A percentile compares a stretch with the other conserved stretches of the same genome.
Evolutionary conservation across 2,329 filamentous ascomycete species (phyloP).

Genomic region (Bipolaris oryzae): DNA sequence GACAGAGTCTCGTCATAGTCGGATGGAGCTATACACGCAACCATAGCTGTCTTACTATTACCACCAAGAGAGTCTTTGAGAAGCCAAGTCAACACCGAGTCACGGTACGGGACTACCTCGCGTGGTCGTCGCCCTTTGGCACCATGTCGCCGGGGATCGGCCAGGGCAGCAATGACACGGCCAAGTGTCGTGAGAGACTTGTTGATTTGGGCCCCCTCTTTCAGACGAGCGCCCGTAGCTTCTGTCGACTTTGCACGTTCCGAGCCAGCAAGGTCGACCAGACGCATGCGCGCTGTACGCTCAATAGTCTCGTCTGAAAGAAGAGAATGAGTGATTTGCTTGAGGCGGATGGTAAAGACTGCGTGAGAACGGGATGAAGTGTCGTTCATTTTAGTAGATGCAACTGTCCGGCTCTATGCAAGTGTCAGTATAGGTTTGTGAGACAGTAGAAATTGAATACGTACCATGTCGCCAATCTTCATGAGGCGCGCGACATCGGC

Average conservation of each 20-base stretch:
- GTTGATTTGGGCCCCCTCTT: conserved; percentile 98
- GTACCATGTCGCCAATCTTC: conserved; percentile 76
- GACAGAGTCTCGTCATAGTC: conserved; percentile 98
- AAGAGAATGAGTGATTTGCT: conserved; percentile 97
- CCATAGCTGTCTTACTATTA: conserved; percentile 99
- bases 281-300: conserved; percentile 86
- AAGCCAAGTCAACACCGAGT: conserved; percentile 83
- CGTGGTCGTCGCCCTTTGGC: conserved; percentile 50
- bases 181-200: conserved; percentile 96
- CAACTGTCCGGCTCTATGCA: conserved; percentile 74
- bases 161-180: conserved; percentile 91
- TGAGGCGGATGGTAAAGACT: conserved; percentile 96
- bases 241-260: conserved; percentile 95
- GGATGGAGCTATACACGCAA: conserved; percentile 91
- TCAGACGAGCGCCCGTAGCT: conserved; percentile 85
- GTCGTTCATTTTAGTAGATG: conserved; percentile 99
- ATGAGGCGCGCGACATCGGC: conserved; percentile 88
- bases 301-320: conserved; percentile 98
- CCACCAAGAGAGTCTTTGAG: conserved; percentile 95
- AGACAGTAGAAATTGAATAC: not conserved
- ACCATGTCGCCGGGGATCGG: conserved; percentile 64
- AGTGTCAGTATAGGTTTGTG: conserved; percentile 12
- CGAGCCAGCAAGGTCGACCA: conserved; percentile 93
- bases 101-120: conserved; percentile 87
- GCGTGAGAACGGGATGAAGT: conserved; percentile 95